These are phyloP conservation scores for Populus hybrid DNA, from an alignment of 441 rosid species.

Conservation along the genomic window DNA sequence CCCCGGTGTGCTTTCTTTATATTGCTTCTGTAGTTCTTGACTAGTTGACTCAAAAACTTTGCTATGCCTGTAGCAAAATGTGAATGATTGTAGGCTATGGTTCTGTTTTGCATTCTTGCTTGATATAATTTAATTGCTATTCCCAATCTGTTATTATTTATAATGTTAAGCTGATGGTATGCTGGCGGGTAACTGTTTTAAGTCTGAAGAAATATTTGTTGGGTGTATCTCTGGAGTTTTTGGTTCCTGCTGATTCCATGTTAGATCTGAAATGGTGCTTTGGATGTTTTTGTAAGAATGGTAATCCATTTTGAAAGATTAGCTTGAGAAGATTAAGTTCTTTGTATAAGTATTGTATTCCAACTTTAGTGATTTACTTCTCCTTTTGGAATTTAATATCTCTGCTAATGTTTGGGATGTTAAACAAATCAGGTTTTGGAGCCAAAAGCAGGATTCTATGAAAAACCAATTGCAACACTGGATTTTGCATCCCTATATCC, in stretches of 20 bases:
- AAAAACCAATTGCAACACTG: conserved; percentile 91
- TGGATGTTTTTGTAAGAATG: background rate
- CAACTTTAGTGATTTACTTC: background rate
- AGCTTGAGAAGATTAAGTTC: background rate
- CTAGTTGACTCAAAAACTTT: background rate
- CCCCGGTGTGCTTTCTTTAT: background rate
- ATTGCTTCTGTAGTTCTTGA: background rate
- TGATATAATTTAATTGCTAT: too few relatives aligned
- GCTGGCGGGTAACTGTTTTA: background rate
- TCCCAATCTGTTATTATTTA: background rate
- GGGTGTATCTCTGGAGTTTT: background rate
- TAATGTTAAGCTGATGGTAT: background rate
- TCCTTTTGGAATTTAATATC: conserved; percentile 5
- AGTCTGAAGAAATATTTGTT: background rate
- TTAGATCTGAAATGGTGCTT: background rate
- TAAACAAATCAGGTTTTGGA: conserved; percentile 73
- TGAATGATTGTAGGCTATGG: background rate
- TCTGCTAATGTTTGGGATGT: conserved; percentile 13
- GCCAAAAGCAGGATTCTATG: conserved; percentile 90
- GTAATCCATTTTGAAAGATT: background rate
- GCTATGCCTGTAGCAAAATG: background rate
- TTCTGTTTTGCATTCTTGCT: background rate
- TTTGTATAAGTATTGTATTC: background rate
- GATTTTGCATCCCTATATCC: conserved; percentile 99
- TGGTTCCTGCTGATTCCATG: background rate